Evolutionary conservation across 306 rosid genomes (phyloP).

Genomic region (Malus sieversii): DNA sequence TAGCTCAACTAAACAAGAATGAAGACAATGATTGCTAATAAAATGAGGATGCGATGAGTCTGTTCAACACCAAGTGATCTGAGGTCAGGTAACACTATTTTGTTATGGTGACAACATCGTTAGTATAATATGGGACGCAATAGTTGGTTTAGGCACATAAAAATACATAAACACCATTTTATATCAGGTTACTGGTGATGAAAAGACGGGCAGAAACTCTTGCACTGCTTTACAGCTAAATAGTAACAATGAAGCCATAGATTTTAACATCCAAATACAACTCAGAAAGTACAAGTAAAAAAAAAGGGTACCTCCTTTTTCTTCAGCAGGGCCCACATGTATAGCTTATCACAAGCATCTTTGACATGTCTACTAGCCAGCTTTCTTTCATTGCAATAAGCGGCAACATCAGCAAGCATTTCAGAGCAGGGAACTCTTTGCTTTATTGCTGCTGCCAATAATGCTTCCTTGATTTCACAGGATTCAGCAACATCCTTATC

Average conservation of each 20-base stretch:
- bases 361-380: conserved; percentile 60
- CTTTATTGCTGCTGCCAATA: conserved; percentile 62
- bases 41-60: not conserved
- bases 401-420: conserved; percentile 50
- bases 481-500: conserved; percentile 68
- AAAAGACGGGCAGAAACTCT: not conserved
- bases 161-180: not conserved
- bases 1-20: not conserved
- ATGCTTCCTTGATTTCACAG: conserved; percentile 46
- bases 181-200: not conserved
- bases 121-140: not conserved
- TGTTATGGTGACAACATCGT: not conserved
- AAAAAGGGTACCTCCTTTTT: conserved; percentile 42
- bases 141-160: not conserved
- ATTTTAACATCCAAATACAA: too few relatives aligned
- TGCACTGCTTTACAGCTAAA: not conserved
- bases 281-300: not conserved
- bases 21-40: not conserved
- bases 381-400: conserved; percentile 70
- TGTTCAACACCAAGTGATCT: not conserved
- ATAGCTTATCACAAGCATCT: conserved; percentile 78
- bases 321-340: conserved; percentile 70
- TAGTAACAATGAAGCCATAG: not conserved
- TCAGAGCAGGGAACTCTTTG: conserved; percentile 48
- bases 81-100: too few relatives aligned